phyloP scores from a whole-genome alignment of 2,329 filamentous ascomycete genomes.

The Capronia americana region DNA sequence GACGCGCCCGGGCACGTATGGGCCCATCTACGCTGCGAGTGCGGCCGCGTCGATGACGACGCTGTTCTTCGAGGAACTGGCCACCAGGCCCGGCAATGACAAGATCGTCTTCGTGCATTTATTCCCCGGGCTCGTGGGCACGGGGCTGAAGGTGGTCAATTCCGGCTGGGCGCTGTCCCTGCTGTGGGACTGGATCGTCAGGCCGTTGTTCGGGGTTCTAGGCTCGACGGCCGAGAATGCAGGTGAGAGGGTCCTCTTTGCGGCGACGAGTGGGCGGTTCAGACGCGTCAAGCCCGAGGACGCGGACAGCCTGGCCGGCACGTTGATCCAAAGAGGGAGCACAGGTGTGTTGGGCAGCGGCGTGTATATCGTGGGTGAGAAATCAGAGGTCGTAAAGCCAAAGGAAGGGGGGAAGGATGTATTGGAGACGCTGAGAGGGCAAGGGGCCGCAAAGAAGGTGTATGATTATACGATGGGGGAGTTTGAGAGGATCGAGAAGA shows the following conservation, averaged over 20 bases:
- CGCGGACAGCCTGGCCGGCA: conserved; percentile 32
- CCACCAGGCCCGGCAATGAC: conserved; percentile 53
- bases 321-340: conserved; percentile 38
- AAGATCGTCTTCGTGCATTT: conserved; percentile 58
- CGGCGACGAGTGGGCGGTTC: conserved; percentile 49
- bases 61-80: conserved; percentile 54
- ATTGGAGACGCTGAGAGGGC: conserved; percentile 42
- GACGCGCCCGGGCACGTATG: conserved; percentile 44
- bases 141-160: conserved; percentile 44
- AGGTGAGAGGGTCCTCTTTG: conserved; percentile 55
- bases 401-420: conserved; percentile 34
- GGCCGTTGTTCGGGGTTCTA: conserved; percentile 28
- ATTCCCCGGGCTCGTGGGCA: conserved; percentile 57
- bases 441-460: conserved; percentile 42
- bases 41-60: conserved; percentile 60
- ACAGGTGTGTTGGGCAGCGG: conserved; percentile 39
- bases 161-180: conserved; percentile 35
- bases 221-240: conserved; percentile 45
- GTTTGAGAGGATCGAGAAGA: conserved; percentile 31
- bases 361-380: conserved; percentile 43
- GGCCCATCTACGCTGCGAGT: conserved; percentile 49
- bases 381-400: conserved; percentile 37
- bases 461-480: conserved; percentile 43
- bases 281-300: conserved; percentile 15
- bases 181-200: conserved; percentile 22